phyloP scores from a whole-genome alignment of 176 grass and related monocot genomes.

The Musa beccarii region DNA sequence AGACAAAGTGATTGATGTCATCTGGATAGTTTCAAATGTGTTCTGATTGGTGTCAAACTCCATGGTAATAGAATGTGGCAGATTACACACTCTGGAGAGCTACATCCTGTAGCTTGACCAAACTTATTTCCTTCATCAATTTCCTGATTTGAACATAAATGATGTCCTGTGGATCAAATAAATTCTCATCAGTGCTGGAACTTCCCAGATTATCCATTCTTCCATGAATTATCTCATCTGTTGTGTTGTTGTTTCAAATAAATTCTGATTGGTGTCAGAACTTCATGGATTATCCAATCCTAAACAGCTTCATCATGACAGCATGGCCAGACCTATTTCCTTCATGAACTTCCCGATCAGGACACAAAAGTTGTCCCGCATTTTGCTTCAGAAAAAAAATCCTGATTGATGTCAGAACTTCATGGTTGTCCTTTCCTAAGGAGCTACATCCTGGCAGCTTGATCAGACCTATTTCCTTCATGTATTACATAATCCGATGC shows the following conservation, averaged over 20 bases:
- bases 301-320: background rate
- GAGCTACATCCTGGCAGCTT: background rate
- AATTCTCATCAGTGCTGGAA: background rate
- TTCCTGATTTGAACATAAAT: background rate
- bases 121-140: background rate
- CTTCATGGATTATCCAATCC: constrained; percentile 19
- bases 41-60: background rate
- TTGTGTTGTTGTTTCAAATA: background rate
- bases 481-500: background rate
- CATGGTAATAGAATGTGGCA: background rate
- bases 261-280: background rate
- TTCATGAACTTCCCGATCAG: background rate
- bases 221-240: background rate
- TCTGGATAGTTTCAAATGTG: background rate
- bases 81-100: constrained; percentile 8
- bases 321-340: background rate
- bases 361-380: background rate
- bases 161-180: background rate
- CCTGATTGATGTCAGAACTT: background rate
- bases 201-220: background rate
- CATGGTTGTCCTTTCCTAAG: background rate
- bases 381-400: background rate
- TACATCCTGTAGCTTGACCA: background rate
- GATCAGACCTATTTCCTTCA: background rate
- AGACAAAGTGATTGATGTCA: no score